Percentiles rank a stretch among this genome's conserved stretches.
Conservation (phyloP, 306 rosid genomes). For the Sesbania bispinosa region DNA sequence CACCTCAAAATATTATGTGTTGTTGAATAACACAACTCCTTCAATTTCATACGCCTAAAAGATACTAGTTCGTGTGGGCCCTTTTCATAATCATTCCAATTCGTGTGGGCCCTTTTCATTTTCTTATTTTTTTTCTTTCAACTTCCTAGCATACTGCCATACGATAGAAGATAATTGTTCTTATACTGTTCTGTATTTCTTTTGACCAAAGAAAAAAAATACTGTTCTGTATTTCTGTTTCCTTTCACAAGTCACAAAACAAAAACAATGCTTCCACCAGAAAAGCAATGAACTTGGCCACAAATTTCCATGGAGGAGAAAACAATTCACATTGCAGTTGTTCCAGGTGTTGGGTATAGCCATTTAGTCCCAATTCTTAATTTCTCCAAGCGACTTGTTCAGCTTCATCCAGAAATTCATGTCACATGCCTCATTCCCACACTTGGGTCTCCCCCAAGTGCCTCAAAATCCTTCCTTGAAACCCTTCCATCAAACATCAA, state of each 20-base stretch:
- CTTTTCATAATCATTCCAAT: too few relatives aligned
- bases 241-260: not conserved
- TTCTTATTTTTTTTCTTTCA: too few relatives aligned
- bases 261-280: not conserved
- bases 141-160: too few relatives aligned
- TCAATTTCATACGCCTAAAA: too few relatives aligned
- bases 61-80: too few relatives aligned
- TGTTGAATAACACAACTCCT: too few relatives aligned
- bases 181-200: too few relatives aligned
- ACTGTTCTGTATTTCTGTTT: not conserved
- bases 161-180: too few relatives aligned
- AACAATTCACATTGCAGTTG: constrained; percentile 16
- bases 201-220: too few relatives aligned
- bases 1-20: too few relatives aligned
- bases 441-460: not conserved
- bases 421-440: constrained; percentile 21
- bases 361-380: constrained; percentile 31
- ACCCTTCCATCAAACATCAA: constrained; percentile 17
- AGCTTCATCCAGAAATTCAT: constrained; percentile 8
- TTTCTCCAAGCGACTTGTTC: constrained; percentile 25
- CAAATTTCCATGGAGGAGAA: constrained; percentile 15
- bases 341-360: constrained; percentile 20
- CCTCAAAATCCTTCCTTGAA: constrained; percentile 7
- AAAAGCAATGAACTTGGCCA: not conserved
- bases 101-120: too few relatives aligned